Evolutionary conservation across 192 early-diverging fungal species (phyloP), one percentile per base, ranked within the genome.

Genomic region (Podila minutissima): DNA sequence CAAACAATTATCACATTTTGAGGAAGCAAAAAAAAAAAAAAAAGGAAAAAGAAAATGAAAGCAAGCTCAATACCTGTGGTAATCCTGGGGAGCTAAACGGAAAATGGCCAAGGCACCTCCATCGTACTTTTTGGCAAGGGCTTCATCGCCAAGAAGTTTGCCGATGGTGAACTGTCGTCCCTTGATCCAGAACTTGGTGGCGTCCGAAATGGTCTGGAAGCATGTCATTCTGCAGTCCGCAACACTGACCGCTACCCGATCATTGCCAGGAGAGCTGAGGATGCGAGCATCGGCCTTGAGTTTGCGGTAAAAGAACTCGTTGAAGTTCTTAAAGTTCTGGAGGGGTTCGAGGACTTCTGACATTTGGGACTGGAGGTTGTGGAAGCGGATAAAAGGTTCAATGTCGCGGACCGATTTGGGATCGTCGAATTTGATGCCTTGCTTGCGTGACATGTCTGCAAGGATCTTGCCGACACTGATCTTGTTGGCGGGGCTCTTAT

Each of bases 301-400:
- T 33, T 91, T 92, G 17, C 95, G 89, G 74, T 93, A 94, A 74
- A 95, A 96, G 84, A 96, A 96, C 76, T 95, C 91, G 82, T 96
- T 96, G 71, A 96, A 95, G 41, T 83, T 94, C 32, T 87, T 84
- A 62, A 92, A 95, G 38, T 74, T 86, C 22, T 89, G 82, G 31
- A 94, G 55, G 7, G 94, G 92, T 9, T 93, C 88, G 2, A 91
- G 66, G 6, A 95, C 88, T 66, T 96, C 92, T 20, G 82, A 82
- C 73, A 91, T 75, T n/a, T 78, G 75, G 19, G 64, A 19, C 35
- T 92, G 82, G 1, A 96, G 66, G 4, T 87, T 75, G 76, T 96
- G 93, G 76, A 93, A 94, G 13, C 84, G 82, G 41, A 94, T 91
- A 74, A 96, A 96, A 10, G 85, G 83, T 19, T 83, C 85, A 59